A percentile compares a stretch with the other conserved stretches of the same genome.
phyloP scores from a whole-genome alignment of 2,329 filamentous ascomycete species.

The Cryoendolithus antarcticus region DNA sequence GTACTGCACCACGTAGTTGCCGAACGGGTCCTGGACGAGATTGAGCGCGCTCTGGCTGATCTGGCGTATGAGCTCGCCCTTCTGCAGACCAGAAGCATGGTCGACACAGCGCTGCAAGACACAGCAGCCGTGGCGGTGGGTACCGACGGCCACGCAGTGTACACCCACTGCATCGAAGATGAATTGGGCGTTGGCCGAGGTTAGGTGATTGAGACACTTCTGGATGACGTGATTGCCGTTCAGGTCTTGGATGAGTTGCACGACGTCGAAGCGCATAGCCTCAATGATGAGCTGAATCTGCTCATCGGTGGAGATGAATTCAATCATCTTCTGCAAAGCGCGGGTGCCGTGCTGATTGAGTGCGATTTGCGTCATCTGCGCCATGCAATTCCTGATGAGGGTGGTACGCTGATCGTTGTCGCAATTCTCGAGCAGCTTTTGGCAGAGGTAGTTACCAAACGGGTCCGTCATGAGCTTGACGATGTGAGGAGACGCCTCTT shows the following conservation, averaged over 20 bases:
- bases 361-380: constrained; percentile 82
- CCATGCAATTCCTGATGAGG: constrained; percentile 79
- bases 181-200: constrained; percentile 74
- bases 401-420: constrained; percentile 89
- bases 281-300: constrained; percentile 82
- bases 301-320: constrained; percentile 75
- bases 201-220: constrained; percentile 94
- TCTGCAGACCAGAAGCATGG: constrained; percentile 82
- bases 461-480: constrained; percentile 98
- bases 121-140: constrained; percentile 94
- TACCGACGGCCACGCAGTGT: constrained; percentile 81
- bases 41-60: constrained; percentile 83
- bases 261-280: constrained; percentile 70
- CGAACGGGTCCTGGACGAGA: constrained; percentile 91
- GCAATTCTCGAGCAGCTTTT: constrained; percentile 92
- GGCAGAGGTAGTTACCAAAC: constrained; percentile 97
- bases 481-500: constrained; percentile 85
- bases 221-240: constrained; percentile 99
- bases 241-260: constrained; percentile 89
- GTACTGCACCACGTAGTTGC: constrained; percentile 98
- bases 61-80: constrained; percentile 68
- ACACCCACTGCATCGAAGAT: constrained; percentile 90
- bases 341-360: constrained; percentile 95
- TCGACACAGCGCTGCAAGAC: constrained; percentile 97
- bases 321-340: constrained; percentile 98